These are phyloP conservation scores for Solanum paucissectum DNA, from an alignment of 257 asterid genomes.

Conservation along the genomic window DNA sequence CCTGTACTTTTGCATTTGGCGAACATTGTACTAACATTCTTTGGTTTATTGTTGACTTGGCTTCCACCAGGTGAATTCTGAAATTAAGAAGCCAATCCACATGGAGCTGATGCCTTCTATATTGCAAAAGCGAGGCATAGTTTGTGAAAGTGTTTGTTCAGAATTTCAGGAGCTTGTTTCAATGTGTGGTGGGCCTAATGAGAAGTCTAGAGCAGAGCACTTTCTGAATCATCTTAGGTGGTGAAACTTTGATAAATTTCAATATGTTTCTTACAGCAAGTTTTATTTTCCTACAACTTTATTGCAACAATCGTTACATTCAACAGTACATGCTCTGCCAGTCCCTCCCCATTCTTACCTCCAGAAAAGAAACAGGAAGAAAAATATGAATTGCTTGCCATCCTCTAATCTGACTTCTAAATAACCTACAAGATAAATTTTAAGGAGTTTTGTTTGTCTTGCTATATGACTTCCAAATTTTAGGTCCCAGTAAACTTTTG, in stretches of 20 bases:
- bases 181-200: constrained; percentile 88
- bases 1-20: background rate
- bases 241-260: constrained; percentile 29
- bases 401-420: background rate
- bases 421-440: background rate
- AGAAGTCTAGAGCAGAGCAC: constrained; percentile 61
- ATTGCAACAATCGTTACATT: background rate
- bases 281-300: background rate
- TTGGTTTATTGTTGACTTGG: background rate
- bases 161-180: constrained; percentile 77
- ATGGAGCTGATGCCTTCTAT: constrained; percentile 26
- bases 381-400: background rate
- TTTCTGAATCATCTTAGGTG: constrained; percentile 66
- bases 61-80: constrained; percentile 53
- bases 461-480: background rate
- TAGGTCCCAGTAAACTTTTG: background rate
- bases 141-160: constrained; percentile 63
- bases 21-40: background rate
- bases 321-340: background rate
- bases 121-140: constrained; percentile 59
- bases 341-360: background rate
- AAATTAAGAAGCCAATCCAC: constrained; percentile 55
- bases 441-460: background rate
- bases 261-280: background rate
- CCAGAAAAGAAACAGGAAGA: background rate